Percentiles rank a stretch among this genome's conserved stretches.
phyloP scores from a whole-genome alignment of 139 green algal species.

The Chlorella sorokiniana region DNA sequence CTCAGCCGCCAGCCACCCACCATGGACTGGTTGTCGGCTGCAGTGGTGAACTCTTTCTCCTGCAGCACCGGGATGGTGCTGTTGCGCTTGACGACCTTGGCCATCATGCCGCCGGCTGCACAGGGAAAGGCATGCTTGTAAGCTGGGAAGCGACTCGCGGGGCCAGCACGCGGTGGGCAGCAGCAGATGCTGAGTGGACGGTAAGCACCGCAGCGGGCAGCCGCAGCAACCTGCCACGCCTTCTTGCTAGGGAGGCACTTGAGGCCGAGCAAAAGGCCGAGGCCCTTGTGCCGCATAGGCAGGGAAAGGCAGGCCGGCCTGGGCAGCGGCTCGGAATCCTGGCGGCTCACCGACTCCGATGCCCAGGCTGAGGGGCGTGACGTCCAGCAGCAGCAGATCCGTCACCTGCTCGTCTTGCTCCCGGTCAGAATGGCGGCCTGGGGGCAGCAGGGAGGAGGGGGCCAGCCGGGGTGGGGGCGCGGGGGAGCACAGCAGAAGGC shows the following conservation, averaged over 20 bases:
- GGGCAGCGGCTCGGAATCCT: no score
- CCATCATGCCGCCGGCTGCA: constrained; percentile 92
- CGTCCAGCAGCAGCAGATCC: constrained; percentile 98
- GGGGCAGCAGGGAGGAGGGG: no score
- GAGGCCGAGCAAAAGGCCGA: no score
- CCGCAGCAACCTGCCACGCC: no score
- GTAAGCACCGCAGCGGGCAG: neutral
- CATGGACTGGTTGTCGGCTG: constrained; percentile 96
- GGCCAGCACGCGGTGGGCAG: neutral
- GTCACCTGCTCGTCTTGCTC: constrained; percentile 93
- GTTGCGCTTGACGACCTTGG: constrained; percentile 93
- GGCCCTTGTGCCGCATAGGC: no score
- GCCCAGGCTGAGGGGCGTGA: constrained; percentile 76
- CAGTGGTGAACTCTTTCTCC: constrained; percentile 99
- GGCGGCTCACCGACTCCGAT: constrained; percentile 12
- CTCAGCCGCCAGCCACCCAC: constrained; percentile 87
- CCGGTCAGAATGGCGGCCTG: constrained; percentile 94
- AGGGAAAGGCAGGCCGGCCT: no score
- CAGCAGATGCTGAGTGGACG: neutral
- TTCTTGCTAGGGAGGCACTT: no score
- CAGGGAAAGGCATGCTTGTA: constrained; percentile 82
- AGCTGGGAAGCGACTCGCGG: neutral
- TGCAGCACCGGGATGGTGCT: constrained; percentile 99
- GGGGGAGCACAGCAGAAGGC: no score
- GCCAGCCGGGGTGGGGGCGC: constrained; percentile 99